These are phyloP conservation scores for Candida qinlingensis DNA, from an alignment of 805 yeast genomes.

Conservation along the genomic window DNA sequence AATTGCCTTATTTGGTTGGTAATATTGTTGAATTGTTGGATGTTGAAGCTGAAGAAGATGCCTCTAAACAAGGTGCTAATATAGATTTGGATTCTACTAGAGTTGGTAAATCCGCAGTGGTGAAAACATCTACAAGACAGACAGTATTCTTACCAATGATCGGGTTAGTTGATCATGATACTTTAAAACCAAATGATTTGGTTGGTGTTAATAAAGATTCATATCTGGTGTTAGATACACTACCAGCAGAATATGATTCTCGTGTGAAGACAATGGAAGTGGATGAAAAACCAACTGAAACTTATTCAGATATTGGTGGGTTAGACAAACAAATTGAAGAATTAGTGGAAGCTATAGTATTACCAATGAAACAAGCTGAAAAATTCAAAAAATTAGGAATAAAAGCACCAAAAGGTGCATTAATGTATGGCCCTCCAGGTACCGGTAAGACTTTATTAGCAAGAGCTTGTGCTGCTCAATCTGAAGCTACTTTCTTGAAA, in stretches of 20 bases:
- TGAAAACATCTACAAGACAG: constrained; percentile 95
- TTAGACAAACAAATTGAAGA: constrained; percentile 97
- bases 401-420: constrained; percentile 96
- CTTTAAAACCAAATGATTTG: constrained; percentile 93
- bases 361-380: constrained; percentile 98
- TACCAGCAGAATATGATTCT: constrained; percentile 96
- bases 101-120: constrained; percentile 95
- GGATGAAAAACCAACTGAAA: constrained; percentile 97
- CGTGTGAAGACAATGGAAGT: constrained; percentile 99
- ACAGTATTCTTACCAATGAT: constrained; percentile 94
- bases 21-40: constrained; percentile 93
- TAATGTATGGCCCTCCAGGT: constrained; percentile 99
- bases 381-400: constrained; percentile 92
- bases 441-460: constrained; percentile 97
- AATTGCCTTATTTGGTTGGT: constrained; percentile 92
- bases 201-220: constrained; percentile 98
- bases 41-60: constrained; percentile 77
- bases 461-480: constrained; percentile 98
- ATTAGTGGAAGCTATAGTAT: constrained; percentile 94
- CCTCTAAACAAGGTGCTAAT: constrained; percentile 86
- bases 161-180: constrained; percentile 88
- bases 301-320: constrained; percentile 97
- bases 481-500: constrained; percentile 93
- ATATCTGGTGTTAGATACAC: constrained; percentile 83
- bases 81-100: constrained; percentile 89